These are phyloP conservation scores for Oryza longistaminata DNA, from an alignment of 176 grass and related monocot species.

Conservation along the genomic window DNA sequence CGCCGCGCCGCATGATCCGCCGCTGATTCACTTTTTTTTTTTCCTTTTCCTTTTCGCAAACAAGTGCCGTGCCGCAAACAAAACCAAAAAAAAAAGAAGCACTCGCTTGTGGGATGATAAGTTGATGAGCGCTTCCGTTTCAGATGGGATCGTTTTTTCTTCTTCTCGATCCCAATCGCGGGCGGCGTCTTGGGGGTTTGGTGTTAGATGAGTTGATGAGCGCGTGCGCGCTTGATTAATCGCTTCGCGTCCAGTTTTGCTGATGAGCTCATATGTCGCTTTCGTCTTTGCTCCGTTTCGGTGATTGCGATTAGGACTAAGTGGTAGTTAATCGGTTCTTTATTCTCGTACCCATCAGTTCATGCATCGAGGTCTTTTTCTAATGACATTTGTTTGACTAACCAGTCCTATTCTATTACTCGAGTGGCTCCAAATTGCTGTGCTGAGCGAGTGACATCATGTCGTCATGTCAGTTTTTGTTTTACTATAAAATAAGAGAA, in stretches of 20 bases:
- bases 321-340: neutral
- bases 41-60: neutral
- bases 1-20: neutral
- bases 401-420: neutral
- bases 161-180: neutral
- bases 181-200: neutral
- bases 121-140: neutral
- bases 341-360: neutral
- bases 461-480: neutral
- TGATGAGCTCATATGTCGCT: neutral
- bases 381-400: neutral
- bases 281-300: neutral
- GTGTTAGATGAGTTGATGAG: neutral
- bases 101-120: neutral
- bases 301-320: neutral
- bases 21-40: neutral
- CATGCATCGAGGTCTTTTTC: slow-evolving; percentile 22
- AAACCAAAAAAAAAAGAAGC: neutral
- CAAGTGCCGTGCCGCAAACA: too few species aligned
- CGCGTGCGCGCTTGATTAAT: neutral
- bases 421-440: neutral
- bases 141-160: neutral
- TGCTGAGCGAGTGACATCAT: neutral
- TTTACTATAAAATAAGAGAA: neutral
- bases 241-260: neutral